Evolutionary conservation across 106 monocot species (phyloP).

Genomic region (Hemerocallis citrina): DNA sequence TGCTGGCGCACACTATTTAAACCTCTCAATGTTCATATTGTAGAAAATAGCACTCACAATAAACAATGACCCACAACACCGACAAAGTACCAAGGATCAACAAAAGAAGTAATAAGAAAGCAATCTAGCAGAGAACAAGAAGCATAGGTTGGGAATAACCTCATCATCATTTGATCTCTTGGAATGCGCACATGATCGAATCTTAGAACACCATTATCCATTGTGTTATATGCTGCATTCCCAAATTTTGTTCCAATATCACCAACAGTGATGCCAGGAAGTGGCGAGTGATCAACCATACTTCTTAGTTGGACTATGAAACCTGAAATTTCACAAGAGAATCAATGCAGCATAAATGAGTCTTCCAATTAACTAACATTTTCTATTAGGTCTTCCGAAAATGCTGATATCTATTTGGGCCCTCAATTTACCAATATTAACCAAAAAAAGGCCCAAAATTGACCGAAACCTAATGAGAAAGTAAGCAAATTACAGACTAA

Average conservation of each 20-base stretch:
- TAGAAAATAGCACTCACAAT: background rate
- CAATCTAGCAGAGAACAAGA: background rate
- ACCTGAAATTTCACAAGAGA: conserved; percentile 36
- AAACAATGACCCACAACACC: background rate
- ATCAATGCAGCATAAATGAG: background rate
- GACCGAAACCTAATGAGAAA: too few species aligned
- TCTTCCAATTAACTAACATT: background rate
- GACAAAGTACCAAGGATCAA: background rate
- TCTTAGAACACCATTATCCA: conserved; percentile 82
- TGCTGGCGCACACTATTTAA: too few species aligned
- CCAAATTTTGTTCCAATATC: conserved; percentile 95
- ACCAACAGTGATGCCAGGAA: conserved; percentile 83
- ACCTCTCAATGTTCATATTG: background rate
- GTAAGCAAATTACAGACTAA: too few species aligned
- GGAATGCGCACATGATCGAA: conserved; percentile 92
- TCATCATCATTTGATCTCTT: conserved; percentile 93
- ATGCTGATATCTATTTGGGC: too few species aligned
- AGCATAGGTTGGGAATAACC: conserved; percentile 16
- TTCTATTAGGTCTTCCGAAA: too few species aligned
- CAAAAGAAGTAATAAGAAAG: background rate
- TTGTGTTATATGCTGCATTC: conserved; percentile 85
- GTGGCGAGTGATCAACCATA: conserved; percentile 81
- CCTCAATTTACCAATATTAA: too few species aligned
- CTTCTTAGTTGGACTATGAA: conserved; percentile 96
- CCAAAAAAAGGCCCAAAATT: too few species aligned